Evolutionary conservation across 176 grass and related monocot species (phyloP).

Genomic region (Zea luxurians): DNA sequence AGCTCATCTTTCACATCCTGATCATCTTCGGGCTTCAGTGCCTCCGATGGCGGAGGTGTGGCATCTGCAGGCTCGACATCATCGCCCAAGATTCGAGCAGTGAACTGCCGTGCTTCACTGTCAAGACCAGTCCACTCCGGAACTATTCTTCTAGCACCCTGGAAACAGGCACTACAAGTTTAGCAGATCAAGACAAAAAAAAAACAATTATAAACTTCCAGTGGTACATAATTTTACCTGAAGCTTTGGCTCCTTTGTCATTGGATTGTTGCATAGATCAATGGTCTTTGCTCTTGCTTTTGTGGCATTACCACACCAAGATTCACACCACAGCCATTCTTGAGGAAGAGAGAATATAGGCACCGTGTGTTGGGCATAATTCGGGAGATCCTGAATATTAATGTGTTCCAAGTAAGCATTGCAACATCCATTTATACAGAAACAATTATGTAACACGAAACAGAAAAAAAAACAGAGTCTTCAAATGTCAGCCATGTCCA

Average conservation of each 20-base stretch:
- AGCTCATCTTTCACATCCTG: constrained; percentile 57
- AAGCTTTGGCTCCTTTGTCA: constrained; percentile 99
- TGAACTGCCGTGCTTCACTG: constrained; percentile 67
- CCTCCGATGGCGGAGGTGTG: constrained; percentile 34
- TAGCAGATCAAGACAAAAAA: not conserved
- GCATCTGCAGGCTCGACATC: constrained; percentile 40
- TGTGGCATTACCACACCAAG: constrained; percentile 95
- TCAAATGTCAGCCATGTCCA: constrained; percentile 11
- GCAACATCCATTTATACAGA: constrained; percentile 1
- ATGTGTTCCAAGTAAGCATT: constrained; percentile 39
- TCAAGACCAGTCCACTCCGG: constrained; percentile 91
- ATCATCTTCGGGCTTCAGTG: constrained; percentile 33
- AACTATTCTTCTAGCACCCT: constrained; percentile 97
- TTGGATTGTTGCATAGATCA: constrained; percentile 98
- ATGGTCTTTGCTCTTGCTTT: constrained; percentile 94
- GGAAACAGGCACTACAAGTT: not conserved
- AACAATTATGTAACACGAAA: not conserved
- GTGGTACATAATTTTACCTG: constrained; percentile 57
- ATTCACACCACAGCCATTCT: constrained; percentile 99
- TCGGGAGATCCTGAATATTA: constrained; percentile 84
- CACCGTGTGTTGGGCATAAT: constrained; percentile 96
- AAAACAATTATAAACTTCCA: constrained; percentile 6
- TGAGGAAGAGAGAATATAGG: constrained; percentile 99
- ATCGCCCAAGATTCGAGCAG: constrained; percentile 69
- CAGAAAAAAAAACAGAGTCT: not conserved